phyloP scores from a whole-genome alignment of 1,284 basidiomycete species.

The Cryptococcus floricola region DNA sequence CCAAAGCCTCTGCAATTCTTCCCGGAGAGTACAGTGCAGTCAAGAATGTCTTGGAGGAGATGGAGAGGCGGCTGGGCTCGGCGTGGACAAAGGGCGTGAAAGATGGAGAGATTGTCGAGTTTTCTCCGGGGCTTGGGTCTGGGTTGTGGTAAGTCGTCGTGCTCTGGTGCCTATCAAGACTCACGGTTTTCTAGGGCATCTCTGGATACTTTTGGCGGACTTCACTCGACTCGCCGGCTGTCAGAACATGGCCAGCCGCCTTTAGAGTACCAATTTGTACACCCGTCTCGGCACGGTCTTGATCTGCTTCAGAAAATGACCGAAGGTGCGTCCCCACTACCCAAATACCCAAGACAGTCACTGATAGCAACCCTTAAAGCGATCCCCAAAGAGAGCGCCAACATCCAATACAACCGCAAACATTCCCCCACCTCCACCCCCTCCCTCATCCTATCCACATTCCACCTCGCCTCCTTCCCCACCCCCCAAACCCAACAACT shows the following conservation, averaged over 20 bases:
- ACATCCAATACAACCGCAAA: constrained; percentile 22
- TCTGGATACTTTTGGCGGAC: constrained; percentile 32
- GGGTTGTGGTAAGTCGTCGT: constrained; percentile 48
- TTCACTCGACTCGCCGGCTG: constrained; percentile 2
- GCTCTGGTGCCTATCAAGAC: constrained; percentile 1
- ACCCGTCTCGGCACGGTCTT: constrained; percentile 37
- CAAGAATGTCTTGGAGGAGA: constrained; percentile 47
- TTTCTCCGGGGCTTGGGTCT: constrained; percentile 47
- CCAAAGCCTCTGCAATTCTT: constrained; percentile 50
- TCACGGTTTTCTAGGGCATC: constrained; percentile 16
- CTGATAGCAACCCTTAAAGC: constrained; percentile 3
- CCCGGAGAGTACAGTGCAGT: constrained; percentile 52
- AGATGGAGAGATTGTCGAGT: constrained; percentile 43
- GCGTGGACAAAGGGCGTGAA: constrained; percentile 25
- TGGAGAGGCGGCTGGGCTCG: constrained; percentile 39
- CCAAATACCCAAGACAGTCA: constrained; percentile 6
- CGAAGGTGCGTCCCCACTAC: not conserved
- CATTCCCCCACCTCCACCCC: constrained; percentile 24
- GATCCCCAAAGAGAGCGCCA: constrained; percentile 5
- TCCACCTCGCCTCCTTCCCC: constrained; percentile 70
- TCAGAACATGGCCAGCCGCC: constrained; percentile 11
- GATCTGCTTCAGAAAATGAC: constrained; percentile 31
- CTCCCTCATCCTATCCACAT: constrained; percentile 77
- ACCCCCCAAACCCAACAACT: constrained; percentile 46
- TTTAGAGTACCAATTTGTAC: constrained; percentile 25